These are phyloP conservation scores for Neurospora tetraspora DNA, from an alignment of 495 filamentous ascomycete species.

Conservation along the genomic window DNA sequence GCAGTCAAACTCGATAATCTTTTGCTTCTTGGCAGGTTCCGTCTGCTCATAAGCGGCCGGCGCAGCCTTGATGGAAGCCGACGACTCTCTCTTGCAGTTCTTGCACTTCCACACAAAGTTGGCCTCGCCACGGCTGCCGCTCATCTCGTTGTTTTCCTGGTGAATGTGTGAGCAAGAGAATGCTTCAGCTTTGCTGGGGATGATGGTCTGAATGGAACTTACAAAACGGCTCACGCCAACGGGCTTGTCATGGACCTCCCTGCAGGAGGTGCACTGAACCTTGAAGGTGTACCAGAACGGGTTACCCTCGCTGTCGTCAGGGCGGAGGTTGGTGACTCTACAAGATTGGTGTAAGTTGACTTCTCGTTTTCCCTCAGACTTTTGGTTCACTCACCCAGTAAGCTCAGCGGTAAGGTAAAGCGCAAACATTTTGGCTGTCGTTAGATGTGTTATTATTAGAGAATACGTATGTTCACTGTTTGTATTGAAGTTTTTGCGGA, in stretches of 20 bases:
- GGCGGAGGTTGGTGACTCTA: constrained; percentile 83
- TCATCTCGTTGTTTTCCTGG: constrained; percentile 78
- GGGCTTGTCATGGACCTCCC: constrained; percentile 81
- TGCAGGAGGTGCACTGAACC: constrained; percentile 91
- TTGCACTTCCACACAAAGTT: constrained; percentile 99
- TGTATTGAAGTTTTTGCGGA: background rate
- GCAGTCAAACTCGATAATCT: constrained; percentile 84
- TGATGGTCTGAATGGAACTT: constrained; percentile 22
- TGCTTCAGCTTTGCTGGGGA: background rate
- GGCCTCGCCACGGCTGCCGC: constrained; percentile 84
- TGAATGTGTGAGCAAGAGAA: background rate
- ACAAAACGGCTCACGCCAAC: constrained; percentile 86
- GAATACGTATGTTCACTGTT: background rate
- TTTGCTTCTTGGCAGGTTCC: constrained; percentile 61
- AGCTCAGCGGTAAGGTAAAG: constrained; percentile 72
- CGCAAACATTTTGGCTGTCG: constrained; percentile 51
- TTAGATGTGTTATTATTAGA: background rate
- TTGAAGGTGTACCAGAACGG: constrained; percentile 95
- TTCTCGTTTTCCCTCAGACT: background rate
- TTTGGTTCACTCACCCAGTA: constrained; percentile 39
- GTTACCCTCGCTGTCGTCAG: constrained; percentile 64
- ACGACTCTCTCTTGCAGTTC: constrained; percentile 65
- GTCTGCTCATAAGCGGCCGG: constrained; percentile 59
- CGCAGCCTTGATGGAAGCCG: constrained; percentile 55
- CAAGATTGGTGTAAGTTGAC: constrained; percentile 3